Conservation (phyloP, 768 basidiomycete genomes). For the Mycena vitilis region DNA sequence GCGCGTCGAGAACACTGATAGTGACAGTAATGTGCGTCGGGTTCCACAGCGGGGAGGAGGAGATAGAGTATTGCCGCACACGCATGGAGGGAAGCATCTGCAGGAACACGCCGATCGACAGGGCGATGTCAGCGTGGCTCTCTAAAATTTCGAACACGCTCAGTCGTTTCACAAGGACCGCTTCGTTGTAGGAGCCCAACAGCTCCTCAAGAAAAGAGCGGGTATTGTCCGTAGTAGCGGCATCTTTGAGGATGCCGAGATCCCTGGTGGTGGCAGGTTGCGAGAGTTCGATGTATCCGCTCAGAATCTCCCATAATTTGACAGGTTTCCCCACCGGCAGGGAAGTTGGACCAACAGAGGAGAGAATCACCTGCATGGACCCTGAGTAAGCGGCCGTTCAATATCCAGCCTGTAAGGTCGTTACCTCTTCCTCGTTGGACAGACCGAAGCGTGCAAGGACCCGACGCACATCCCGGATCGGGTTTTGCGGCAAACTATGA, state of each 20-base stretch:
- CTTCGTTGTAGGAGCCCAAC: constrained; percentile 44
- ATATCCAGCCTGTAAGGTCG: background rate
- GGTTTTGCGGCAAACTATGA: constrained; percentile 55
- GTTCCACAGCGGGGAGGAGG: constrained; percentile 60
- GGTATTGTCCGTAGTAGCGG: constrained; percentile 41
- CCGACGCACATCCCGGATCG: constrained; percentile 50
- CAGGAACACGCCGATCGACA: constrained; percentile 53
- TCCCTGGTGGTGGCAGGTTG: constrained; percentile 60
- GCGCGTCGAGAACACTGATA: constrained; percentile 55
- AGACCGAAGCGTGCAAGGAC: constrained; percentile 52
- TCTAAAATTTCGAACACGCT: constrained; percentile 59
- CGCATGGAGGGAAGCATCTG: constrained; percentile 59
- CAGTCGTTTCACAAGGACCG: constrained; percentile 49
- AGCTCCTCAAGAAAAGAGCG: constrained; percentile 45
- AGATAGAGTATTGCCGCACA: constrained; percentile 63
- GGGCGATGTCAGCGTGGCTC: constrained; percentile 47
- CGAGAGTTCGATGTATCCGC: constrained; percentile 60
- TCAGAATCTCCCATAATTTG: constrained; percentile 49
- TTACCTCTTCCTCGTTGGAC: constrained; percentile 53
- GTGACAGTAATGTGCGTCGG: constrained; percentile 57
- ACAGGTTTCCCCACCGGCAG: constrained; percentile 54
- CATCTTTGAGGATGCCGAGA: constrained; percentile 46
- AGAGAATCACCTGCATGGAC: constrained; percentile 46
- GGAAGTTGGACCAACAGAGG: constrained; percentile 51
- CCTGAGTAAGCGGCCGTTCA: background rate